Base-by-base conservation (phyloP, 2,329 filamentous ascomycete genomes). In the Botrytis byssoidea region DNA sequence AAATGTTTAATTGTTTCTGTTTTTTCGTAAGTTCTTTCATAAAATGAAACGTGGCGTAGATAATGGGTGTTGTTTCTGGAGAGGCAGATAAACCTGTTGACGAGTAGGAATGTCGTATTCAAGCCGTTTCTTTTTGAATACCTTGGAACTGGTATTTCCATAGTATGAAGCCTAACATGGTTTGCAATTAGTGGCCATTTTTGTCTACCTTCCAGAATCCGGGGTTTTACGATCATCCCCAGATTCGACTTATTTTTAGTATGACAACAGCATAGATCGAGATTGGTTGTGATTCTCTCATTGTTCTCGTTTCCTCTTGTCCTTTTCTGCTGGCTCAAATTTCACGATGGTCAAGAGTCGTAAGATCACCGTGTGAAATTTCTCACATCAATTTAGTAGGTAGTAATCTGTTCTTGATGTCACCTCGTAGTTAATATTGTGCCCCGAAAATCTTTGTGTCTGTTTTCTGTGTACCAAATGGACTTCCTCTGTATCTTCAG, bases 1-100 rank as follows among this genome's bases (percentile, higher is more conserved):
- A 68, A 68, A 22, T 68, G 66, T 57, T 57, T 57, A 57, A 40
- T 68, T 55, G 25, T 55, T 68, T 40, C 35, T 40, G 22, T 5
- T 46, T 29, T 65, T 46, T 29, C 2, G 29, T 46, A 29, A 42
- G 16, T 32, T 10, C 14, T 8, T 55, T 68, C 46, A 42, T 55
- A 25, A 20, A 40, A 55, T 42, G 16, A 68, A 55, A 68, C 25
- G 32, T 68, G 46, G 44, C 22, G 32, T 55, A 12, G 25, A 40
- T 55, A 29, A 18, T 14, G 14, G 0, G n/a, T 22, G n/a, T 14
- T 35, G 37, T 40, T 18, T 25, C 20, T 51, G 29, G n/a, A 44
- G 18, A 51, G 25, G 35, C 64, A 18, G 48, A n/a, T 1, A 51
- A 35, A 51, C 6, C 4, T 40, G 22, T 67, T 37, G 22, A 40